phyloP scores from a whole-genome alignment of 352 stramenopile genomes.

The Phytophthora sojae region DNA sequence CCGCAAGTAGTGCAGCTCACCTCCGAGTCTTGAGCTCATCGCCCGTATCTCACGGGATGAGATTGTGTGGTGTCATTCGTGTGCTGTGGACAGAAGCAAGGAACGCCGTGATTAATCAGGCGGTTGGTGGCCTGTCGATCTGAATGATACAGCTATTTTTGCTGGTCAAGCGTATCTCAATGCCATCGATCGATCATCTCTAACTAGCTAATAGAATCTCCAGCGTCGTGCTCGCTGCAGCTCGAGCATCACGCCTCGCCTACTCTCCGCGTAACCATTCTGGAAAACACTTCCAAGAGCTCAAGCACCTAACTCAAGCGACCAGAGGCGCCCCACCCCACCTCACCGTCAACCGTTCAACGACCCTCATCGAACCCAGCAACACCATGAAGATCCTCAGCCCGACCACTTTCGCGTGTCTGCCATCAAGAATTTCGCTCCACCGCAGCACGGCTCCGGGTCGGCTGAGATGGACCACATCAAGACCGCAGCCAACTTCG shows the following conservation, averaged over 20 bases:
- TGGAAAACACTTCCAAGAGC: constrained; percentile 18
- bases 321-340: background rate
- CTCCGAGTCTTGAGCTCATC: background rate
- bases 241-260: background rate
- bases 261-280: constrained; percentile 5
- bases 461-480: constrained; percentile 12
- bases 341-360: background rate
- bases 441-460: background rate
- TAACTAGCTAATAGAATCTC: background rate
- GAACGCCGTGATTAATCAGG: background rate
- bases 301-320: constrained; percentile 9
- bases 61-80: background rate
- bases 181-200: too few relatives aligned
- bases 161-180: background rate
- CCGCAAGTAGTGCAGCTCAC: background rate
- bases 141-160: background rate
- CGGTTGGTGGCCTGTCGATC: background rate
- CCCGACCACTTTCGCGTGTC: constrained; percentile 6
- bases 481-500: constrained; percentile 49
- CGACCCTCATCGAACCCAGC: background rate
- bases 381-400: constrained; percentile 30
- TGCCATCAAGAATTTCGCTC: constrained; percentile 17
- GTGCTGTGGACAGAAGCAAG: background rate
- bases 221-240: background rate
- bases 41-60: background rate